Evolutionary conservation across 2,329 filamentous ascomycete species (phyloP).

Genomic region (Epichloe sp.): DNA sequence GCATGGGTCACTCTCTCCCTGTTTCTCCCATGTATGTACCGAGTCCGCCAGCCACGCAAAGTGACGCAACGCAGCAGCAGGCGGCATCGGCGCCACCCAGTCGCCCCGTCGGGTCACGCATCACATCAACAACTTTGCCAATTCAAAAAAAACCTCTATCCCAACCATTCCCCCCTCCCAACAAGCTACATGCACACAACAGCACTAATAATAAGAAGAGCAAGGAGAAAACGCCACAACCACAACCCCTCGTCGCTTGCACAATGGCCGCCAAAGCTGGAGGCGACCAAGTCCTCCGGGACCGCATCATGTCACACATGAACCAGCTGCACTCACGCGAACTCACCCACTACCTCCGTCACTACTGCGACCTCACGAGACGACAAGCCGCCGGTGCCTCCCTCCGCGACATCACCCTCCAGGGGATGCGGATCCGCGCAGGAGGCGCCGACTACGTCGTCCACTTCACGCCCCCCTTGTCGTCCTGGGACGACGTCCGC

Average conservation of each 20-base stretch:
- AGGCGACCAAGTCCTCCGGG: slow-evolving; percentile 17
- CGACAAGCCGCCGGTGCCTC: slow-evolving; percentile 32
- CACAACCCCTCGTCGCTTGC: neutral
- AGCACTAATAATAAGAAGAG: too few species aligned
- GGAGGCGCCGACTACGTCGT: slow-evolving; percentile 37
- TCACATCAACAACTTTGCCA: neutral
- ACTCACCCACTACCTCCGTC: slow-evolving; percentile 63
- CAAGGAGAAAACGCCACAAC: too few species aligned
- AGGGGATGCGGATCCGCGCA: slow-evolving; percentile 47
- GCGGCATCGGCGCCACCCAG: neutral
- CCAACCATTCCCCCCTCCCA: too few species aligned
- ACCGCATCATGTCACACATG: slow-evolving; percentile 60
- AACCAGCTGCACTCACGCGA: slow-evolving; percentile 69
- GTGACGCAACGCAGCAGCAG: too few species aligned
- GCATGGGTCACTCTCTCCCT: too few species aligned
- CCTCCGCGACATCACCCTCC: slow-evolving; percentile 53
- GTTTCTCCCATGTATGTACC: too few species aligned
- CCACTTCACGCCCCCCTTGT: slow-evolving; percentile 58
- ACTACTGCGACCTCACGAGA: slow-evolving; percentile 48
- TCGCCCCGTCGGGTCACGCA: too few species aligned
- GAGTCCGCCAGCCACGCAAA: too few species aligned
- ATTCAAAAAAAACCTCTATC: neutral
- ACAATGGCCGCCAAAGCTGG: slow-evolving; percentile 10
- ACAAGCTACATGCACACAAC: too few species aligned
- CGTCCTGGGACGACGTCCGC: slow-evolving; percentile 53